Evolutionary conservation across 768 basidiomycete genomes (phyloP), one percentile per base, ranked within the genome.

Genomic region (Hygrophorus russula): DNA sequence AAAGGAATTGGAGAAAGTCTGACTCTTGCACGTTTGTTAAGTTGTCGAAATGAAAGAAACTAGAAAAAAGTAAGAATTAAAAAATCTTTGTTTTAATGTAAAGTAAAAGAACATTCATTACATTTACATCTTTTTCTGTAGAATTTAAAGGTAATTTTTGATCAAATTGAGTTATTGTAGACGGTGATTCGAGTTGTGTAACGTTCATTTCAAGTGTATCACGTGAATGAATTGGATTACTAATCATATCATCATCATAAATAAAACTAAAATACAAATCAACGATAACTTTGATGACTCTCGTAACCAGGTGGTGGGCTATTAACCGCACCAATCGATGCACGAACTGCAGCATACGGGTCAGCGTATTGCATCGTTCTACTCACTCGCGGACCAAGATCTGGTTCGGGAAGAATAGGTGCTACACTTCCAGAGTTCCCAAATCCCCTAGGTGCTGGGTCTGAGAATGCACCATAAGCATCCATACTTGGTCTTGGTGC

Each of bases 301-400:
- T 77, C 75, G 57, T 78, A 78, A 46, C 67, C 68, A 11, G 75
- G 75, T 7, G 73, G 69, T 31, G 53, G 43, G 15, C 52, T 42
- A 6, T 66, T 56, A 47, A 43, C 59, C 24, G 58, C 59, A 32
- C 60, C 64, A 45, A 84, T 59, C 4, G 71, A 68, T 6, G 81
- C 80, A 13, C 84, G 71, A 29, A 90, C 84, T 9, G 81, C 82
- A 10, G 86, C 83, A 55, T 90, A 91, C 7, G 88, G 88, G 55
- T 91, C 82, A 17, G 87, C 88, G 54, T 90, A 87, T 58, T 92
- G 88, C 90, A 94, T 92, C 42, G 91, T 93, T 57, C 89, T 66
- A 60, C 88, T 91, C 31, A 91, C 66, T 19, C 78, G 73, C 13
- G 76, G 73, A 1, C 63, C 66, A 27, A 66, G 57, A 45, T 73